Evolutionary conservation across 2,329 filamentous ascomycete genomes (phyloP).

Genomic region (Claviceps capensis): DNA sequence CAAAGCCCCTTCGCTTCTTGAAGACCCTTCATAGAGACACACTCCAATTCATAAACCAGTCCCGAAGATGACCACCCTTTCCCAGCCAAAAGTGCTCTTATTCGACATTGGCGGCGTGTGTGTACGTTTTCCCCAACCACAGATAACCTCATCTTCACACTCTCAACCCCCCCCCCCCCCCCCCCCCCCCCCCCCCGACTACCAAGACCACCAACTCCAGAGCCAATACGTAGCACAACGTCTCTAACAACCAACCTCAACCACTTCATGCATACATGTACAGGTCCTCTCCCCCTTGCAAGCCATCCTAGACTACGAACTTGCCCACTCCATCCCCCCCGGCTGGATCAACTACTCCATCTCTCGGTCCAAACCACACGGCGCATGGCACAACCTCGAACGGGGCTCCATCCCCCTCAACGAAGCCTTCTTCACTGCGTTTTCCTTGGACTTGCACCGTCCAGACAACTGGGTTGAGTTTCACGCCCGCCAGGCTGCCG

Average conservation of each 20-base stretch:
- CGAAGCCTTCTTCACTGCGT: constrained; percentile 58
- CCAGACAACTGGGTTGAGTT: constrained; percentile 56
- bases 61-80: constrained; percentile 25
- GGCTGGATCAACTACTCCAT: constrained; percentile 92
- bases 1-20: neutral
- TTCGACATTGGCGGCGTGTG: constrained; percentile 97
- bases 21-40: constrained; percentile 2
- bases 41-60: constrained; percentile 15
- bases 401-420: constrained; percentile 69
- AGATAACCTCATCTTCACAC: neutral
- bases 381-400: constrained; percentile 82
- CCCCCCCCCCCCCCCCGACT: too few relatives aligned
- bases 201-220: too few relatives aligned
- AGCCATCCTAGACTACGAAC: constrained; percentile 83
- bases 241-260: neutral
- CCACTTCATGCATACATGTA: neutral
- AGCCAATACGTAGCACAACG: neutral
- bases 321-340: constrained; percentile 58
- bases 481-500: constrained; percentile 29
- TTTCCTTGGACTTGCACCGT: constrained; percentile 59
- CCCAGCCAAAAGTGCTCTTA: constrained; percentile 58
- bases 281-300: constrained; percentile 85
- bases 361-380: constrained; percentile 60
- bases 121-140: constrained; percentile 43
- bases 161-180: too few relatives aligned